Evolutionary conservation across 441 rosid species (phyloP).

Genomic region (Populus hybrid): DNA sequence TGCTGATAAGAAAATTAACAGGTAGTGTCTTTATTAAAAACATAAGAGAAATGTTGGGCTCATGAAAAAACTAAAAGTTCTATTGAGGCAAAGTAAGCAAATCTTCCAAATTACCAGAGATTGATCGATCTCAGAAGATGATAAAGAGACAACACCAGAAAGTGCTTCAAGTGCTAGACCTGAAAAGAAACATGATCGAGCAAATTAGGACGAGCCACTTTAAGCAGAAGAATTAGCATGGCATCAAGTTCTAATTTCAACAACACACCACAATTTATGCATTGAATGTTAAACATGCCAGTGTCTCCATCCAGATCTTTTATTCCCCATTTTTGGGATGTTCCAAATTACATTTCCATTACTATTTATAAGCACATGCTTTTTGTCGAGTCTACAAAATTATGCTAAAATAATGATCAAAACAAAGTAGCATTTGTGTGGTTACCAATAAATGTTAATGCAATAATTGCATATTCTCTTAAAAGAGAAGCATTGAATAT

Average conservation of each 20-base stretch:
- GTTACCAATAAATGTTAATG: background rate
- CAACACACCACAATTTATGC: background rate
- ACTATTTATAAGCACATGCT: background rate
- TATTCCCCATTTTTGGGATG: background rate
- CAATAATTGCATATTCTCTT: background rate
- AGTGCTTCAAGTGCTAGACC: slow-evolving; percentile 91
- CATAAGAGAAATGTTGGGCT: background rate
- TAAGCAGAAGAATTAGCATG: background rate
- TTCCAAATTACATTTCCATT: background rate
- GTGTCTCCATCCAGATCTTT: background rate
- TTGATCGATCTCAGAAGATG: slow-evolving; percentile 72
- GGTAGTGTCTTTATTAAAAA: background rate
- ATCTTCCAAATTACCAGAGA: slow-evolving; percentile 62
- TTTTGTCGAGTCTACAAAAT: too few relatives aligned
- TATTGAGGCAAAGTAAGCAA: background rate
- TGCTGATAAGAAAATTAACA: background rate
- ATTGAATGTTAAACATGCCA: background rate
- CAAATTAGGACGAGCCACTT: slow-evolving; percentile 6
- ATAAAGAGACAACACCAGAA: slow-evolving; percentile 76
- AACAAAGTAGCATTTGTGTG: background rate
- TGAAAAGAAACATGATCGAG: slow-evolving; percentile 31
- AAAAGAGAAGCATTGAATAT: background rate
- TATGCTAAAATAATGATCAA: background rate
- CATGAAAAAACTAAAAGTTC: background rate
- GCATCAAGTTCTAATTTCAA: background rate